Percentiles rank a stretch among this genome's conserved stretches.
phyloP scores from a whole-genome alignment of 805 yeast genomes.

The Metschnikowia cubensis region DNA sequence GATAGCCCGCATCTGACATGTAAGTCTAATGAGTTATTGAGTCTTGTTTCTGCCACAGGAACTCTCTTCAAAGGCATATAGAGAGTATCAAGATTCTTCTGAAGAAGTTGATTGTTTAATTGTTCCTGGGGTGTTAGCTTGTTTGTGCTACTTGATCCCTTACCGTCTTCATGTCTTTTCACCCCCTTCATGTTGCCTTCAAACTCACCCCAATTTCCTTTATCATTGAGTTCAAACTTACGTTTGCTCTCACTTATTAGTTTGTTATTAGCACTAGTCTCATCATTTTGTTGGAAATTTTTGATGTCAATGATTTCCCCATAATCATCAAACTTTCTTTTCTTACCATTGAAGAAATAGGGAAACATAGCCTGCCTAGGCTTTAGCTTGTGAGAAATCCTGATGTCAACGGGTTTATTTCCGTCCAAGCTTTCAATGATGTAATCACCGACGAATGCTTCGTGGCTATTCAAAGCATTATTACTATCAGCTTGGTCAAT shows the following conservation, averaged over 20 bases:
- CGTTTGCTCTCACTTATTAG: conserved; percentile 36
- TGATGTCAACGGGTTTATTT: conserved; percentile 52
- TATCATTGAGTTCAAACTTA: conserved; percentile 31
- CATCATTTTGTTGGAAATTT: conserved; percentile 52
- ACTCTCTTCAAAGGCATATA: conserved; percentile 49
- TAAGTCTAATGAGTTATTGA: conserved; percentile 22
- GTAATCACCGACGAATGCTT: conserved; percentile 37
- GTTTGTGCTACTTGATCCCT: conserved; percentile 17
- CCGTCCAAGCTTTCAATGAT: conserved; percentile 37
- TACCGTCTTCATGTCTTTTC: conserved; percentile 19
- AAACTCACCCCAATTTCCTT: conserved; percentile 26
- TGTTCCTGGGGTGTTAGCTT: conserved; percentile 42
- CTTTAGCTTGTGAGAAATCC: conserved; percentile 41
- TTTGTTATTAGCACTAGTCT: conserved; percentile 41
- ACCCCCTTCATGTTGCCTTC: conserved; percentile 12
- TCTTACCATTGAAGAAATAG: conserved; percentile 43
- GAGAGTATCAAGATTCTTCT: conserved; percentile 45
- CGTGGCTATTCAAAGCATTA: conserved; percentile 38
- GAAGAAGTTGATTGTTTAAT: conserved; percentile 38
- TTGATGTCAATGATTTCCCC: conserved; percentile 71
- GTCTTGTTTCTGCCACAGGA: conserved; percentile 16
- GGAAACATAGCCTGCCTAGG: conserved; percentile 74
- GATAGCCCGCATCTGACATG: conserved; percentile 66
- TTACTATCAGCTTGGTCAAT: background rate
- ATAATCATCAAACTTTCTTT: conserved; percentile 75